Evolutionary conservation across 768 basidiomycete species (phyloP), one percentile per base, ranked within the genome.

Genomic region (Sporobolomyces roseus): DNA sequence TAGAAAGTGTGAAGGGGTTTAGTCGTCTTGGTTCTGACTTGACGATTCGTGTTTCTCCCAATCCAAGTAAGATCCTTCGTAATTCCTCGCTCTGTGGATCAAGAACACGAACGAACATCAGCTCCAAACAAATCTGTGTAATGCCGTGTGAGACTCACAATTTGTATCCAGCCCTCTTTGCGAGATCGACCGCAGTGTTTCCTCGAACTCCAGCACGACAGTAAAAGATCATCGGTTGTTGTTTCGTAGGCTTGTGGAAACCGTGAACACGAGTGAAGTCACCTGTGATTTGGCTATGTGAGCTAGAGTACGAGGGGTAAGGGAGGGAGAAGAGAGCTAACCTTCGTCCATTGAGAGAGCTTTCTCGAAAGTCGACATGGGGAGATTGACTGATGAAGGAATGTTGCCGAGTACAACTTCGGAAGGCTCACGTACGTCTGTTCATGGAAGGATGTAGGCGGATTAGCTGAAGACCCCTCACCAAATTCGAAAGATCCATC

Each of bases 401-500:
- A 97, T 94, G 77, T 88, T 88, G 17, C 93, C 93, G 77, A 91
- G 89, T 19, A 88, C 84, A 50, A 92, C 89, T 78, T 96, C 93
- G 72, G 90, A 86, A 1, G 88, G 89, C 78, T 96, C 93, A 27
- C 94, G 87, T n/a, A 97, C 93, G 75, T 94, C 92, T 73, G 91
- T 41, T 41, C 45, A 21, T 13, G 12, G 21, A 7, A 13, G 21
- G 45, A 46, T 10, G 21, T 13, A 10, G 23, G 45, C 21, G 21
- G 14, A 7, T 13, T 13, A 46, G 45, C 45, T 46, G 45, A 46
- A 46, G 45, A 21, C 7, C 13, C 12, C 10, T 10, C 12, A 7
- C 43, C 58, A 21, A 16, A 45, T 30, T 4, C 12, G 32, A 49
- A 41, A 5, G 19, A 48, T 32, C 14, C 32, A 23, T n/a, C n/a